phyloP scores from a whole-genome alignment of 2,329 filamentous ascomycete genomes.

The Immersiporthe knoxdaviesiana region DNA sequence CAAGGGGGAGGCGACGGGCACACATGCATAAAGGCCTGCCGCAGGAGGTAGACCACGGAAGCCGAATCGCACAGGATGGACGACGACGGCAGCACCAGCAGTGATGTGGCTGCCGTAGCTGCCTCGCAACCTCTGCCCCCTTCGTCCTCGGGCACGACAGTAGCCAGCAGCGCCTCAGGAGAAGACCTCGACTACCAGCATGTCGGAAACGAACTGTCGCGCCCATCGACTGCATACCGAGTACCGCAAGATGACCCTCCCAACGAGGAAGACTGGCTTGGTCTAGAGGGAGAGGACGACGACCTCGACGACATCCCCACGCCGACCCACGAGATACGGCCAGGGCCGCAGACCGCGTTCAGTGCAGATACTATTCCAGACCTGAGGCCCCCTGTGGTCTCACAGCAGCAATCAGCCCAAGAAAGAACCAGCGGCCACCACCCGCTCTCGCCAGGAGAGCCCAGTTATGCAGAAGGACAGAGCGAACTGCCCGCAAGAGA shows the following conservation, averaged over 20 bases:
- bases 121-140: constrained; percentile 25
- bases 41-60: too few species aligned
- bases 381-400: constrained; percentile 17
- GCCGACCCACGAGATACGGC: constrained; percentile 14
- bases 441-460: constrained; percentile 36
- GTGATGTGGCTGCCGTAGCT: constrained; percentile 20
- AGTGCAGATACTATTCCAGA: constrained; percentile 21
- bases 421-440: neutral
- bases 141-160: constrained; percentile 21
- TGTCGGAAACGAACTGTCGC: constrained; percentile 12
- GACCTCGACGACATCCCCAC: constrained; percentile 24
- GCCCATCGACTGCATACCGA: constrained; percentile 25
- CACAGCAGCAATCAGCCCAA: constrained; percentile 1
- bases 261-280: constrained; percentile 2
- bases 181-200: constrained; percentile 15
- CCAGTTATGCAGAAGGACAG: constrained; percentile 48
- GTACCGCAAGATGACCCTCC: constrained; percentile 12
- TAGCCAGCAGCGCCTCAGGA: constrained; percentile 9
- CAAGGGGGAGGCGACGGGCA: neutral
- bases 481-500: constrained; percentile 38
- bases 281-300: neutral
- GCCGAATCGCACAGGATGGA: constrained; percentile 23
- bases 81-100: constrained; percentile 10
- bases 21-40: neutral
- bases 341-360: constrained; percentile 18